Evolutionary conservation across 306 rosid species (phyloP).

Genomic region (Clitoria ternatea): DNA sequence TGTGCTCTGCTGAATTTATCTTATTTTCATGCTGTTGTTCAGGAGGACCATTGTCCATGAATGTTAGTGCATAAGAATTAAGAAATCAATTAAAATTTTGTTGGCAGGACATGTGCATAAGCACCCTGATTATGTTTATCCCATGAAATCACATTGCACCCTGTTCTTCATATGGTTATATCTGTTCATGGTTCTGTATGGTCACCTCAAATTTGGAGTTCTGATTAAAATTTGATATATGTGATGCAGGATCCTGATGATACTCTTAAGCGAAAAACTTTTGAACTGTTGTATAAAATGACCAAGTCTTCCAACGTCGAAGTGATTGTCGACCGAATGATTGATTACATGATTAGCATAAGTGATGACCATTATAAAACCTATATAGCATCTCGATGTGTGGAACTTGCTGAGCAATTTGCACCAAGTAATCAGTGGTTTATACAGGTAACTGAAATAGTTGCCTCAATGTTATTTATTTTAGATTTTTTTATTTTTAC

Average conservation of each 20-base stretch:
- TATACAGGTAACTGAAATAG: slow-evolving; percentile 64
- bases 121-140: too few relatives aligned
- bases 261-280: slow-evolving; percentile 90
- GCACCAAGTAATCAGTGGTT: slow-evolving; percentile 98
- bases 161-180: too few relatives aligned
- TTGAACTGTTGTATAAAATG: slow-evolving; percentile 84
- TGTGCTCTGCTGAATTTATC: too few relatives aligned
- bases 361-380: slow-evolving; percentile 90
- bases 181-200: neutral
- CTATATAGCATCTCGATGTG: slow-evolving; percentile 90
- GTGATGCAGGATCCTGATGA: slow-evolving; percentile 90
- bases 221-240: slow-evolving; percentile 19
- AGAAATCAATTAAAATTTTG: too few relatives aligned
- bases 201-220: slow-evolving; percentile 3
- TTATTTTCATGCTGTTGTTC: too few relatives aligned
- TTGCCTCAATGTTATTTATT: slow-evolving; percentile 14
- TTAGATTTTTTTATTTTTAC: neutral
- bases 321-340: slow-evolving; percentile 95
- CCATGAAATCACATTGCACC: too few relatives aligned
- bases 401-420: slow-evolving; percentile 94
- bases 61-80: too few relatives aligned
- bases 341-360: slow-evolving; percentile 80
- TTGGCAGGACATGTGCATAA: too few relatives aligned
- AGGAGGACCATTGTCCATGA: too few relatives aligned
- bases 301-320: slow-evolving; percentile 97